A percentile compares a stretch with the other conserved stretches of the same genome.
Evolutionary conservation across 1,284 basidiomycete species (phyloP).

Genomic region (Puccinia horiana): DNA sequence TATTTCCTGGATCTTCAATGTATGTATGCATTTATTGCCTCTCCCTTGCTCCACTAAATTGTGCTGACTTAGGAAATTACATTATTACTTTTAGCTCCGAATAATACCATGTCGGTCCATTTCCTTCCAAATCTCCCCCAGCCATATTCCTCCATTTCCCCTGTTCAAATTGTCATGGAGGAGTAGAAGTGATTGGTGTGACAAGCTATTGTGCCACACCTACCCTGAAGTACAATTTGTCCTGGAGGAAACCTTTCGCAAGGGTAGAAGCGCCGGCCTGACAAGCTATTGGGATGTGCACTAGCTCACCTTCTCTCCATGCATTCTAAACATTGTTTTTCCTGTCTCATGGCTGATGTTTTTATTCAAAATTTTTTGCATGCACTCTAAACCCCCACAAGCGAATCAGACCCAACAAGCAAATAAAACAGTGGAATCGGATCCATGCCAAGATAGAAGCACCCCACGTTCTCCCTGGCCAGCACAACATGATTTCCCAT

Average conservation of each 20-base stretch:
- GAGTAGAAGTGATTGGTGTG: neutral
- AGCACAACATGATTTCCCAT: neutral
- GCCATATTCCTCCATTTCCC: too few species aligned
- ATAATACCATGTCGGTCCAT: too few species aligned
- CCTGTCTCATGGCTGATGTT: neutral
- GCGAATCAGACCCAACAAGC: neutral
- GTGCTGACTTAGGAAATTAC: too few species aligned
- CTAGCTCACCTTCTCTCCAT: neutral
- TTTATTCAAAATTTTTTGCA: neutral
- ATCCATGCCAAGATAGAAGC: neutral
- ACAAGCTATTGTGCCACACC: slow-evolving; percentile 7
- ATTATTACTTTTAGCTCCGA: too few species aligned
- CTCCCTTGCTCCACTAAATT: too few species aligned
- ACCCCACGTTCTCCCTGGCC: neutral
- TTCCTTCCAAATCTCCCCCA: too few species aligned
- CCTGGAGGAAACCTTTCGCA: neutral
- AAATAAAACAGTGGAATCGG: neutral
- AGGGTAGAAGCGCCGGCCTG: neutral
- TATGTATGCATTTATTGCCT: too few species aligned
- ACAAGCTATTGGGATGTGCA: neutral
- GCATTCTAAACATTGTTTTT: neutral
- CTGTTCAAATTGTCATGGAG: neutral
- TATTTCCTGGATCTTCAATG: too few species aligned
- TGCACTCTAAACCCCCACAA: neutral
- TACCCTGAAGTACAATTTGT: neutral